Evolutionary conservation across 768 basidiomycete species (phyloP).

Genomic region (Boletus rubescentipes): DNA sequence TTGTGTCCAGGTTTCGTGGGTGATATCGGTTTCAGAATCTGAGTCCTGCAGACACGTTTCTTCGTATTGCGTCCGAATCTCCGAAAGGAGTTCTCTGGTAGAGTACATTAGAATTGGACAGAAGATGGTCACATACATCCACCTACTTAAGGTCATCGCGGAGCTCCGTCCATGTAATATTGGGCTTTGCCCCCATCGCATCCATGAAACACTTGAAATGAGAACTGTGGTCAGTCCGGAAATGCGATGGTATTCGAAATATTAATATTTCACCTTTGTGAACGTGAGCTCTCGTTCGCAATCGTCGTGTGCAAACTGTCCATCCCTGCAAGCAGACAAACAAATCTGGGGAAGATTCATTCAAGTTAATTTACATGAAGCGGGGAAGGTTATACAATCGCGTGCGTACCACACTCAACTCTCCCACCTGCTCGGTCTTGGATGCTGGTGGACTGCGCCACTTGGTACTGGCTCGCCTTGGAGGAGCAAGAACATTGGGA

Average conservation of each 20-base stretch:
- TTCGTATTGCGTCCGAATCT: slow-evolving; percentile 15
- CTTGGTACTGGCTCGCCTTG: slow-evolving; percentile 8
- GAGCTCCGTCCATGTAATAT: slow-evolving; percentile 22
- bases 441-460: slow-evolving; percentile 4
- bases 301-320: slow-evolving; percentile 25
- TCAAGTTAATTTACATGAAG: neutral
- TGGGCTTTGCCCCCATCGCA: slow-evolving; percentile 2
- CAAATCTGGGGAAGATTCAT: slow-evolving; percentile 17
- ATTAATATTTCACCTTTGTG: slow-evolving; percentile 20
- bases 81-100: slow-evolving; percentile 12
- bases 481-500: neutral
- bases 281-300: slow-evolving; percentile 17
- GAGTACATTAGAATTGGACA: neutral
- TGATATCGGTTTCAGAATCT: neutral
- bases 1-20: slow-evolving; percentile 10
- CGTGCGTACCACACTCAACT: slow-evolving; percentile 20
- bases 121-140: neutral
- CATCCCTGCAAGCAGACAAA: slow-evolving; percentile 28
- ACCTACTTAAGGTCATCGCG: slow-evolving; percentile 18
- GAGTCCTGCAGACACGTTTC: neutral
- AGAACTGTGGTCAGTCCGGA: neutral
- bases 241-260: neutral
- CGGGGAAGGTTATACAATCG: neutral
- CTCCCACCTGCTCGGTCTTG: slow-evolving; percentile 5
- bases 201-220: slow-evolving; percentile 21